Evolutionary conservation across 1,284 basidiomycete species (phyloP).

Genomic region (Albatrellus sp.): DNA sequence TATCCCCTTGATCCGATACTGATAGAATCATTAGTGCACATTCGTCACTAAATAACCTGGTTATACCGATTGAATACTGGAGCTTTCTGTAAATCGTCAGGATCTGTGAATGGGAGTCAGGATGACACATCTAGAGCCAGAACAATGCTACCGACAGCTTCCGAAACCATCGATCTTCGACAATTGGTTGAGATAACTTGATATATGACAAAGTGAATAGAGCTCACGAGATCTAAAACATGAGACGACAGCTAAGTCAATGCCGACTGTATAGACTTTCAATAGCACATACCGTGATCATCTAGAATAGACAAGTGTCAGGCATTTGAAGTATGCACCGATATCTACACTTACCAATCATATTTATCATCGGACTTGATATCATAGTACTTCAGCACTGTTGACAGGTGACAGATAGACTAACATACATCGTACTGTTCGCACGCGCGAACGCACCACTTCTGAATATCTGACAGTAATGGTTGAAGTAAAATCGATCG

Average conservation of each 20-base stretch:
- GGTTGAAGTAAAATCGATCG: slow-evolving; percentile 83
- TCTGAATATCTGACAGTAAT: slow-evolving; percentile 82
- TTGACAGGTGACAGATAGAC: background rate
- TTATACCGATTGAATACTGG: slow-evolving; percentile 66
- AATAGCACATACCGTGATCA: slow-evolving; percentile 52
- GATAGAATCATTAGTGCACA: background rate
- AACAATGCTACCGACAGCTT: slow-evolving; percentile 45
- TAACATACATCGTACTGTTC: slow-evolving; percentile 79
- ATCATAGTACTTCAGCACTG: background rate
- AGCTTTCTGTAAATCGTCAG: slow-evolving; percentile 67
- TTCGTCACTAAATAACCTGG: background rate
- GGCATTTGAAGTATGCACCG: slow-evolving; percentile 3
- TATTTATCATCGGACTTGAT: slow-evolving; percentile 25
- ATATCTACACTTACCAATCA: slow-evolving; percentile 22
- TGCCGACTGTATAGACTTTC: background rate
- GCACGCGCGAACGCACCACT: slow-evolving; percentile 87
- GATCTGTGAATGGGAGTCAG: slow-evolving; percentile 36
- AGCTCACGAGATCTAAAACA: slow-evolving; percentile 30
- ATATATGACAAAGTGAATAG: slow-evolving; percentile 14
- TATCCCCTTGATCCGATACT: slow-evolving; percentile 77
- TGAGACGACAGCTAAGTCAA: slow-evolving; percentile 2
- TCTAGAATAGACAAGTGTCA: slow-evolving; percentile 25
- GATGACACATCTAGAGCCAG: background rate
- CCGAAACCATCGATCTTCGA: slow-evolving; percentile 84
- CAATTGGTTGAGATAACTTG: background rate